A percentile compares a stretch with the other conserved stretches of the same genome.
phyloP scores from a whole-genome alignment of 257 asterid genomes.

The Fraxinus pennsylvanica region DNA sequence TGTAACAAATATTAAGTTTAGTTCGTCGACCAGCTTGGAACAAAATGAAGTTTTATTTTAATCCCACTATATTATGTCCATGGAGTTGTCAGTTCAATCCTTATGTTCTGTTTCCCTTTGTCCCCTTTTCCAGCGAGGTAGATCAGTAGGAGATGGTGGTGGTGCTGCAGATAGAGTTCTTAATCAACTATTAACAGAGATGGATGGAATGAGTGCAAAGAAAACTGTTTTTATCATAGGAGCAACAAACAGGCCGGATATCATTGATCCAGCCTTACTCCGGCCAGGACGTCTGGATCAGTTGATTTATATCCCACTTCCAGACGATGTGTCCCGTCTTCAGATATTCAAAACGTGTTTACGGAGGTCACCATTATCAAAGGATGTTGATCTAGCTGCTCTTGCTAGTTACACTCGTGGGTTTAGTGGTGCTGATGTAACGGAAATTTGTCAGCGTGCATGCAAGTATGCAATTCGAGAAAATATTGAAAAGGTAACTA shows the following conservation, averaged over 20 bases:
- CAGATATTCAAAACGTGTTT: constrained; percentile 48
- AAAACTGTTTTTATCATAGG: constrained; percentile 49
- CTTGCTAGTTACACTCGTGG: constrained; percentile 46
- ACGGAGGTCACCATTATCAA: constrained; percentile 38
- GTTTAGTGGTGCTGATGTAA: constrained; percentile 47
- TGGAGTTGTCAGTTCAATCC: neutral
- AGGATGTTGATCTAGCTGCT: constrained; percentile 35
- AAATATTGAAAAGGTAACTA: constrained; percentile 40
- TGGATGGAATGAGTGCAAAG: constrained; percentile 47
- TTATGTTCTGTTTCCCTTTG: neutral
- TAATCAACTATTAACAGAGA: constrained; percentile 47
- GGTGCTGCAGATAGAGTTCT: constrained; percentile 53
- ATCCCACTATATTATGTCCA: neutral
- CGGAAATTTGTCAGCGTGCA: constrained; percentile 52
- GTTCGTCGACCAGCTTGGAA: neutral
- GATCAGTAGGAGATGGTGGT: constrained; percentile 45
- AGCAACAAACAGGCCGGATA: constrained; percentile 52
- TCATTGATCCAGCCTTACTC: constrained; percentile 52
- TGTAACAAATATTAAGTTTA: no score
- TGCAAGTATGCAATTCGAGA: constrained; percentile 52
- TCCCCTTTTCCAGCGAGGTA: constrained; percentile 33
- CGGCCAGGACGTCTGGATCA: constrained; percentile 57
- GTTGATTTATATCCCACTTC: constrained; percentile 44
- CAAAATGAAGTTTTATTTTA: neutral
- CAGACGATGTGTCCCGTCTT: constrained; percentile 43